Percentiles rank a stretch among this genome's conserved stretches.
Evolutionary conservation across 2,329 filamentous ascomycete genomes (phyloP).

Genomic region (Arthrobotrys sinensis): DNA sequence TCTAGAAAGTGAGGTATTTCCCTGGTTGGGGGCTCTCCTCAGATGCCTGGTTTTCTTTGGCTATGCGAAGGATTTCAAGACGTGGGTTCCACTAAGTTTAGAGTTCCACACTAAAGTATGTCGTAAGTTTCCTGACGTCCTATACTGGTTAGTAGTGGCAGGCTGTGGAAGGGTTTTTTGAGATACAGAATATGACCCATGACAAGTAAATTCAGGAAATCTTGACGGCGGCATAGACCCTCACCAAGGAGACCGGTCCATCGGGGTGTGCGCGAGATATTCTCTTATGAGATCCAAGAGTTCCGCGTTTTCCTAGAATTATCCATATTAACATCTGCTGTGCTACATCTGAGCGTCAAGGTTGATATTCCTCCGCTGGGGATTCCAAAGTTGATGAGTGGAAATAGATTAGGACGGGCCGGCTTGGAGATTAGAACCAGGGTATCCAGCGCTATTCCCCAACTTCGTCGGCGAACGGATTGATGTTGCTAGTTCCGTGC

Average conservation of each 20-base stretch:
- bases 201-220: slow-evolving; percentile 29
- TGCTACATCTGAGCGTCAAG: neutral
- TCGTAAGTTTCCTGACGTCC: slow-evolving; percentile 52
- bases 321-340: neutral
- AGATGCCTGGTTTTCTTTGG: slow-evolving; percentile 48
- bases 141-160: slow-evolving; percentile 42
- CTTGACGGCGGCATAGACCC: neutral
- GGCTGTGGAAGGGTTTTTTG: slow-evolving; percentile 33
- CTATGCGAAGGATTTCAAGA: slow-evolving; percentile 35
- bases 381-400: neutral
- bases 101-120: slow-evolving; percentile 59
- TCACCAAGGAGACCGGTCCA: neutral
- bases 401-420: neutral
- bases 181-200: slow-evolving; percentile 32
- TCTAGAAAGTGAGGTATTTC: slow-evolving; percentile 54
- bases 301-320: neutral
- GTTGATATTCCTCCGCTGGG: neutral
- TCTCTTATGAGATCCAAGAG: too few species aligned
- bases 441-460: slow-evolving; percentile 9
- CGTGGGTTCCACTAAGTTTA: slow-evolving; percentile 39
- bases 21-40: slow-evolving; percentile 37
- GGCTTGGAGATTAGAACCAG: neutral
- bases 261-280: too few species aligned
- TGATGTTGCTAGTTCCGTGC: slow-evolving; percentile 16
- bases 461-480: slow-evolving; percentile 32